phyloP scores from a whole-genome alignment of 345 rosid genomes.

The Brassica nigra region DNA sequence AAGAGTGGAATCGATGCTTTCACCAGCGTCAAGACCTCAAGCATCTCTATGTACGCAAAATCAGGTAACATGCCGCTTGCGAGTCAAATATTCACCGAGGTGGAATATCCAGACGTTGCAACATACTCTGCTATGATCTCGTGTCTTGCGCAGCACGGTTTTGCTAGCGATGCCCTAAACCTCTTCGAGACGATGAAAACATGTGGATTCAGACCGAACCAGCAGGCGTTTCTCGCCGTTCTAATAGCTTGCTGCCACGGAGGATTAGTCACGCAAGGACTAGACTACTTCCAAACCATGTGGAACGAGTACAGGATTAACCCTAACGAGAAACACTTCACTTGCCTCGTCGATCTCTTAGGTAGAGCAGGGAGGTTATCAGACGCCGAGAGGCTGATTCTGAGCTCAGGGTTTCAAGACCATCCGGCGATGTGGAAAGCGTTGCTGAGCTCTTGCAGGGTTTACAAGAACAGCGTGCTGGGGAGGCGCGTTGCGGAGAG shows the following conservation, averaged over 20 bases:
- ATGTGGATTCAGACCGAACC: constrained; percentile 43
- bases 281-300: constrained; percentile 50
- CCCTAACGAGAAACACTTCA: constrained; percentile 46
- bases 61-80: constrained; percentile 51
- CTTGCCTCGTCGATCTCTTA: constrained; percentile 54
- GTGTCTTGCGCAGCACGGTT: constrained; percentile 56
- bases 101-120: constrained; percentile 46
- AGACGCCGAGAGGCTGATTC: constrained; percentile 50
- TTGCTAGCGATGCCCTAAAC: constrained; percentile 43
- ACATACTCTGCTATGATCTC: constrained; percentile 61
- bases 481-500: constrained; percentile 51
- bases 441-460: constrained; percentile 54
- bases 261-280: constrained; percentile 53
- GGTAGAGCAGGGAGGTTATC: constrained; percentile 50
- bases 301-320: constrained; percentile 32
- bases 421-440: constrained; percentile 59
- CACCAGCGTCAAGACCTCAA: constrained; percentile 49
- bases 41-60: constrained; percentile 56
- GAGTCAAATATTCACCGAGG: constrained; percentile 36
- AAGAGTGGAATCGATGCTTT: constrained; percentile 52
- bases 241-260: constrained; percentile 59
- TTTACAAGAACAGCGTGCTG: constrained; percentile 38
- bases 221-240: constrained; percentile 45
- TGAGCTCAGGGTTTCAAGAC: constrained; percentile 45
- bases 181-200: constrained; percentile 49